Conservation (phyloP, 2,329 filamentous ascomycete genomes). For the Botrytis pseudocinerea region DNA sequence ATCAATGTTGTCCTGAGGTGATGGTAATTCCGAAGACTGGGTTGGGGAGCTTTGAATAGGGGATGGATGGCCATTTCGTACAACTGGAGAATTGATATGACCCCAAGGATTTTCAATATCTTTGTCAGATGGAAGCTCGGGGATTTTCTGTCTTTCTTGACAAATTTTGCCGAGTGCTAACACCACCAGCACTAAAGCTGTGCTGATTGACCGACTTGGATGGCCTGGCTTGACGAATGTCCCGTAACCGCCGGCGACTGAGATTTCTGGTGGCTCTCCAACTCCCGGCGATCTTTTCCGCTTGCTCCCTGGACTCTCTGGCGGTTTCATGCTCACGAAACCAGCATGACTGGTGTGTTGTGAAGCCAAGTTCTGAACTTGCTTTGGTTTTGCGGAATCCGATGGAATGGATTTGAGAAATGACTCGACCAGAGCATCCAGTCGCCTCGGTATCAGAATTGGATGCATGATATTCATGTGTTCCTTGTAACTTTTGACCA, state of each 20-base stretch:
- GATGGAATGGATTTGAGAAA: slow-evolving; percentile 39
- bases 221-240: slow-evolving; percentile 46
- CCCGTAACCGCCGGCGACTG: slow-evolving; percentile 31
- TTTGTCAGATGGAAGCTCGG: slow-evolving; percentile 54
- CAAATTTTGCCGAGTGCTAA: slow-evolving; percentile 87
- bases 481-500: slow-evolving; percentile 59
- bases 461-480: slow-evolving; percentile 67
- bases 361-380: slow-evolving; percentile 29
- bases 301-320: slow-evolving; percentile 41
- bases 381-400: slow-evolving; percentile 35
- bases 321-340: slow-evolving; percentile 33
- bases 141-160: slow-evolving; percentile 53
- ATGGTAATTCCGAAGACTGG: slow-evolving; percentile 48
- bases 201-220: slow-evolving; percentile 69
- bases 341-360: slow-evolving; percentile 24
- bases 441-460: slow-evolving; percentile 55
- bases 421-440: slow-evolving; percentile 45
- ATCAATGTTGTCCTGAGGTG: slow-evolving; percentile 50
- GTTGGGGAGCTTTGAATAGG: slow-evolving; percentile 57
- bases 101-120: slow-evolving; percentile 29
- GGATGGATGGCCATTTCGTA: slow-evolving; percentile 55
- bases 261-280: slow-evolving; percentile 33
- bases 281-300: slow-evolving; percentile 38
- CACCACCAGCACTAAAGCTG: slow-evolving; percentile 78
- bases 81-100: slow-evolving; percentile 32